These are phyloP conservation scores for Lasiodiplodia sp. DNA, from an alignment of 2,329 filamentous ascomycete species.

Conservation along the genomic window DNA sequence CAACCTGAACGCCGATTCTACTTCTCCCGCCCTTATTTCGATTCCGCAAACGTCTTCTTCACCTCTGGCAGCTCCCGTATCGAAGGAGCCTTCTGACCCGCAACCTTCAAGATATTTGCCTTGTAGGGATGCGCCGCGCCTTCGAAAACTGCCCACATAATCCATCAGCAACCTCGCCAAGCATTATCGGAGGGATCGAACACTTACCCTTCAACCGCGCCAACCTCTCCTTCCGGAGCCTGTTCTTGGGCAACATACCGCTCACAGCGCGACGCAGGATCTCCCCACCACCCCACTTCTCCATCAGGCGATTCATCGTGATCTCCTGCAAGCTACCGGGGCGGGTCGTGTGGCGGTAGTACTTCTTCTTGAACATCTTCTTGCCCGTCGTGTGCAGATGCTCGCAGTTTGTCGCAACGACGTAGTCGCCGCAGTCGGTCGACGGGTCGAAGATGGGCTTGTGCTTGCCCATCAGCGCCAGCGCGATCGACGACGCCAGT, in stretches of 20 bases:
- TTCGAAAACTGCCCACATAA: conserved; percentile 72
- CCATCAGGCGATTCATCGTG: conserved; percentile 94
- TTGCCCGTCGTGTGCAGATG: conserved; percentile 87
- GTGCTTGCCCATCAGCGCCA: conserved; percentile 96
- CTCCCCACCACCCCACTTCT: conserved; percentile 91
- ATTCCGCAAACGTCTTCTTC: conserved; percentile 44
- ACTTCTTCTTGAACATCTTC: conserved; percentile 92
- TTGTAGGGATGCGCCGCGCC: conserved; percentile 91
- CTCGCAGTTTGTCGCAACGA: conserved; percentile 89
- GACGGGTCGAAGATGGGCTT: conserved; percentile 98
- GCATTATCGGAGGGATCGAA: conserved; percentile 1
- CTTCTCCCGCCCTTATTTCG: conserved; percentile 23
- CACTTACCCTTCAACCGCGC: conserved; percentile 78
- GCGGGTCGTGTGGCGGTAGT: conserved; percentile 92
- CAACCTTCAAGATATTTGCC: conserved; percentile 80
- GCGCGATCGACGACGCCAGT: conserved; percentile 84
- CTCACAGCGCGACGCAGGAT: conserved; percentile 89
- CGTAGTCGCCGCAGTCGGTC: conserved; percentile 98
- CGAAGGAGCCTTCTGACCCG: conserved; percentile 55
- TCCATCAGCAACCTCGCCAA: not conserved
- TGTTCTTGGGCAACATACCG: conserved; percentile 98
- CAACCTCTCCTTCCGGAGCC: conserved; percentile 85
- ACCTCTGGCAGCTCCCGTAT: conserved; percentile 45
- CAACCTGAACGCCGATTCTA: conserved; percentile 25
- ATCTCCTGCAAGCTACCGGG: conserved; percentile 87